phyloP scores from a whole-genome alignment of 1,139 yeast genomes.

The Nematodospora anomalae region DNA sequence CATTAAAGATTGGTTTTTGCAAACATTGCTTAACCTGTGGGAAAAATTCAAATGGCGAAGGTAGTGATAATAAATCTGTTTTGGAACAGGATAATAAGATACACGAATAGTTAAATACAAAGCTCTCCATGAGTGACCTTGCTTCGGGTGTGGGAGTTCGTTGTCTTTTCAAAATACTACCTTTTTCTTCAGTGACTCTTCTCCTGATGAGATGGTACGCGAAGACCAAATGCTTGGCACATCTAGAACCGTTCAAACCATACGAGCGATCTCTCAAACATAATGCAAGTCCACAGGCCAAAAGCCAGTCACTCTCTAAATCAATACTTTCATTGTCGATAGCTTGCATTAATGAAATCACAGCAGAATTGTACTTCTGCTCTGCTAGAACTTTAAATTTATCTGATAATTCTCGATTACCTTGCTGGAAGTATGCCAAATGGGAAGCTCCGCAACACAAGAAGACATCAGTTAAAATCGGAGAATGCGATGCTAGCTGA shows the following conservation, averaged over 20 bases:
- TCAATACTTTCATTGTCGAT: constrained; percentile 7
- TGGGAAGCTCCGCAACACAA: constrained; percentile 14
- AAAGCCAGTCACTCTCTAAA: constrained; percentile 13
- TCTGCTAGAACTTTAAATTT: constrained; percentile 9
- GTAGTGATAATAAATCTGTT: constrained; percentile 8
- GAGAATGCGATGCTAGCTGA: constrained; percentile 7
- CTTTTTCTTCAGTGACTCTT: constrained; percentile 1
- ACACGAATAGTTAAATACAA: constrained; percentile 10
- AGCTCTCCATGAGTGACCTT: constrained; percentile 12
- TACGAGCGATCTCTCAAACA: constrained; percentile 12
- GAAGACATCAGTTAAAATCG: constrained; percentile 10
- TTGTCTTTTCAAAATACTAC: not conserved
- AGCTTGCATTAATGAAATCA: constrained; percentile 7
- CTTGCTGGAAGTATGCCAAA: constrained; percentile 8
- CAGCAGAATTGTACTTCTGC: constrained; percentile 10
- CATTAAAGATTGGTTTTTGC: constrained; percentile 8
- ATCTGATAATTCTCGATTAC: constrained; percentile 2
- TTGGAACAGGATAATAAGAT: constrained; percentile 10
- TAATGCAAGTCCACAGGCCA: constrained; percentile 11
- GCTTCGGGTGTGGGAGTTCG: constrained; percentile 10
- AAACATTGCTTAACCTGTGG: constrained; percentile 10
- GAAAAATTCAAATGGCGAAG: constrained; percentile 12
- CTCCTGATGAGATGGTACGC: constrained; percentile 11
- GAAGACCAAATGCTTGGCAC: constrained; percentile 12
- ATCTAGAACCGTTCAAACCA: constrained; percentile 11